Conservation (phyloP, 495 filamentous ascomycete species). For the Annulohypoxylon moriforme region DNA sequence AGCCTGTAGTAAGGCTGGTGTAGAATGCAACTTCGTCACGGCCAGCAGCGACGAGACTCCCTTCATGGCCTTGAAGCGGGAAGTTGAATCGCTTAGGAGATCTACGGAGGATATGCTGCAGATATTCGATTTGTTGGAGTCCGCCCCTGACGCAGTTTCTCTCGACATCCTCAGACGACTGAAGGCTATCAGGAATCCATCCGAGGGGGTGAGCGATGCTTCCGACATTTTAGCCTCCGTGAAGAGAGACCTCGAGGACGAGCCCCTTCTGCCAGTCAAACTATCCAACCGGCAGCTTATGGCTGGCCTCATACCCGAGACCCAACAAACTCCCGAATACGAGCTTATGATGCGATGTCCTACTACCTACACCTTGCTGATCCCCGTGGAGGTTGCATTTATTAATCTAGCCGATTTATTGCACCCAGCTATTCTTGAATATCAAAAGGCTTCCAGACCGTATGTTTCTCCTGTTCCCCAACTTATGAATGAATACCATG, state of each 20-base stretch:
- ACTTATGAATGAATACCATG: constrained; percentile 4
- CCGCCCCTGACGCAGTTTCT: constrained; percentile 35
- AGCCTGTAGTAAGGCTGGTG: constrained; percentile 29
- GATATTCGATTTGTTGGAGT: constrained; percentile 37
- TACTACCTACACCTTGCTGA: constrained; percentile 36
- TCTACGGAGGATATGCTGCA: constrained; percentile 35
- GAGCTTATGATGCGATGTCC: constrained; percentile 44
- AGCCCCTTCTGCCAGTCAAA: constrained; percentile 27
- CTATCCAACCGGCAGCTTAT: constrained; percentile 39
- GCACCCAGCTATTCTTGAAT: constrained; percentile 24
- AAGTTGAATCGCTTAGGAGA: constrained; percentile 41
- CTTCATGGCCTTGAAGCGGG: constrained; percentile 42
- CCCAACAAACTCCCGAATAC: constrained; percentile 35
- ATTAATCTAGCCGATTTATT: constrained; percentile 36
- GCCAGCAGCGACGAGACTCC: constrained; percentile 43
- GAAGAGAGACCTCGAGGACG: constrained; percentile 35
- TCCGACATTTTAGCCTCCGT: constrained; percentile 33
- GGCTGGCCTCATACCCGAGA: constrained; percentile 38
- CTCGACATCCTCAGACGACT: constrained; percentile 41
- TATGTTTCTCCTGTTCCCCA: constrained; percentile 11
- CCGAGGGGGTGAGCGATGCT: constrained; percentile 34
- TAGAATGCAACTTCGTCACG: constrained; percentile 39
- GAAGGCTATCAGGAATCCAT: constrained; percentile 27
- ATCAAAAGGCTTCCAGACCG: background rate
- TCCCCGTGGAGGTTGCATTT: constrained; percentile 33